Evolutionary conservation across 768 basidiomycete genomes (phyloP), one percentile per base, ranked within the genome.

Genomic region (Russula olivacea): DNA sequence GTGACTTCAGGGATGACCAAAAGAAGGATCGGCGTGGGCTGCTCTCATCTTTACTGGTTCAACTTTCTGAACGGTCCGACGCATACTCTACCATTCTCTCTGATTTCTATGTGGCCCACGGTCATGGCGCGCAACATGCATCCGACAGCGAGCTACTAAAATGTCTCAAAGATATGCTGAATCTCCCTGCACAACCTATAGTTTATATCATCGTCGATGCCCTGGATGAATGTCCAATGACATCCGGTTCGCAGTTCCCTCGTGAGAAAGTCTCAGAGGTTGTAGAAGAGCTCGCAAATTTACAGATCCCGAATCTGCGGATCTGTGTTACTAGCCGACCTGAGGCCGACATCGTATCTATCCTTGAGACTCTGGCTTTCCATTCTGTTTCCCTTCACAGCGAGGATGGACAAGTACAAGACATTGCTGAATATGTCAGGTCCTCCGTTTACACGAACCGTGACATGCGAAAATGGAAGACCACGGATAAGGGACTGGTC

Each of bases 121-220:
- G 21, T 25, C 9, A 21, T 32, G 55, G 55, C 21, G 12, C 11
- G 19, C 54, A 32, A 6, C 38, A 40, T 11, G 48, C 61, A 8
- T 28, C 28, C 28, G 28, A 28, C 28, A 41, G 40, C 4, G 61
- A 48, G 2, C 55, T 61, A 12, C 1, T n/a, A 3, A 19, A 34
- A 25, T 61, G 61, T 43, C 49, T 61, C 6, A 55, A 28, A 32
- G 17, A 57, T 3, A 56, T 61, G 38, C 48, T 57, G 38, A 17
- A 23, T 12, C 25, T 19, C 6, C 38, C 28, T 2, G 47, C 30
- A 12, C 32, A 43, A 12, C 23, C 47, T 1, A 48, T 23, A 9
- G 21, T 12, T 2, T 45, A 43, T 25, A 51, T 56, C 8, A 23
- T 61, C 10, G 17, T 61, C 0, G 61, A 61, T 19, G 61, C 40